Conservation (phyloP, 1,284 basidiomycete genomes). For the Entoloma clypeatum region DNA sequence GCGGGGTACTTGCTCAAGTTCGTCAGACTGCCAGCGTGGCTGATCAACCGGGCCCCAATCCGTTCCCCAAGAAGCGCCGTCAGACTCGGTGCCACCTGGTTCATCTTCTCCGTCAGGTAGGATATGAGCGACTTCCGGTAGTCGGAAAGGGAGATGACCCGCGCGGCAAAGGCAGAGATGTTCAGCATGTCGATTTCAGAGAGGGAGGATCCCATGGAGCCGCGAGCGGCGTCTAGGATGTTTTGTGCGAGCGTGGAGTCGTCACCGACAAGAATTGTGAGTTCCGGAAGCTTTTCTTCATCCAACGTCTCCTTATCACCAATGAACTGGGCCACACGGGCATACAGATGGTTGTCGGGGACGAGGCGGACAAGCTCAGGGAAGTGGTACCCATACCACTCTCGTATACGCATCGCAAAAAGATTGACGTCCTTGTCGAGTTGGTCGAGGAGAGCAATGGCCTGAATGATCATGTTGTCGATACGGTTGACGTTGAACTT, state of each 20-base stretch:
- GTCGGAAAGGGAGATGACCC: constrained; percentile 89
- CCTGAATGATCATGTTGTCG: constrained; percentile 99
- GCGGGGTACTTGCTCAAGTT: constrained; percentile 99
- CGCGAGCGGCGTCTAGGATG: constrained; percentile 89
- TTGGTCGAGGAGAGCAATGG: constrained; percentile 96
- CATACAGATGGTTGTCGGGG: constrained; percentile 94
- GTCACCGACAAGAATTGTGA: constrained; percentile 84
- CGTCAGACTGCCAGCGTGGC: constrained; percentile 95
- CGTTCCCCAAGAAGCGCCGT: constrained; percentile 94
- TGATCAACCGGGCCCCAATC: constrained; percentile 93
- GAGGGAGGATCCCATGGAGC: constrained; percentile 94
- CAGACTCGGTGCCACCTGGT: constrained; percentile 92
- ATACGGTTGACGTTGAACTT: constrained; percentile 99
- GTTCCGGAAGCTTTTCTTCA: constrained; percentile 77
- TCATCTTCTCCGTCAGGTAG: constrained; percentile 98
- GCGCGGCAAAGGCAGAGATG: constrained; percentile 88
- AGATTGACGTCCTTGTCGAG: constrained; percentile 99
- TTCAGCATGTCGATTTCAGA: constrained; percentile 96
- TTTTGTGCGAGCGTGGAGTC: constrained; percentile 89
- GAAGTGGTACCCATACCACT: constrained; percentile 99
- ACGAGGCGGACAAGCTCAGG: constrained; percentile 95
- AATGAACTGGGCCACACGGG: constrained; percentile 84
- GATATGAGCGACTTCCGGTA: constrained; percentile 91
- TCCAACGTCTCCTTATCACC: constrained; percentile 82
- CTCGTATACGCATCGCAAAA: constrained; percentile 96